phyloP scores from a whole-genome alignment of 139 green algal species.

The Trebouxia sp. region DNA sequence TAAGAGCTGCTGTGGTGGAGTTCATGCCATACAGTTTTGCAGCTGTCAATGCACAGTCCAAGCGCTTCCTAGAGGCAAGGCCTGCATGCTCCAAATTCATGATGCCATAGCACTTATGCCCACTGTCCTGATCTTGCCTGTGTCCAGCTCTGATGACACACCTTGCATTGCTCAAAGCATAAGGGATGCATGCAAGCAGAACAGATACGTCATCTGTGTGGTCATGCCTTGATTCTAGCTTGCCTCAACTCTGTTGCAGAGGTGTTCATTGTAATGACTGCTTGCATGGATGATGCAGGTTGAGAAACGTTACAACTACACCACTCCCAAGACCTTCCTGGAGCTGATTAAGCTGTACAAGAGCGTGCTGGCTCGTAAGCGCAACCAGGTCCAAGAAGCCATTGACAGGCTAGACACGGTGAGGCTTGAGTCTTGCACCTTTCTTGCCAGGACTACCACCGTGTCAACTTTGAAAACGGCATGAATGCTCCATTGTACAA shows the following conservation, averaged over 20 bases:
- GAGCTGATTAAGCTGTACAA: constrained; percentile 94
- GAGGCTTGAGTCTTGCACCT: too few relatives aligned
- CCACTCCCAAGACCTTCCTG: constrained; percentile 90
- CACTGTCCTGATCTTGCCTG: background rate
- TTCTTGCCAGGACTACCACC: too few relatives aligned
- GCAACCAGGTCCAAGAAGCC: constrained; percentile 44
- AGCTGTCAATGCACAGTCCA: constrained; percentile 61
- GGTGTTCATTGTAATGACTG: background rate
- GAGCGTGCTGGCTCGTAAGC: constrained; percentile 70
- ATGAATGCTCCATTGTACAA: too few relatives aligned
- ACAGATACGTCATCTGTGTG: too few relatives aligned
- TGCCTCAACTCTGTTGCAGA: background rate
- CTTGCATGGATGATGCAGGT: constrained; percentile 39
- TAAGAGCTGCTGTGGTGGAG: constrained; percentile 73
- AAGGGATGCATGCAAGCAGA: too few relatives aligned
- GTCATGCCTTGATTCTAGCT: too few relatives aligned
- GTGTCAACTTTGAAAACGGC: too few relatives aligned
- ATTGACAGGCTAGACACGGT: constrained; percentile 75
- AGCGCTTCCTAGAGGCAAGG: constrained; percentile 47
- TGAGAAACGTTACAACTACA: constrained; percentile 85
- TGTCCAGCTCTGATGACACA: too few relatives aligned
- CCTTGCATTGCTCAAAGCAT: too few relatives aligned
- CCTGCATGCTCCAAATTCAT: background rate
- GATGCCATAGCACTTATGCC: background rate
- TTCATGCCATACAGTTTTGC: constrained; percentile 90